These are phyloP conservation scores for Atalantia buxifolia DNA, from an alignment of 345 rosid species.

Conservation along the genomic window DNA sequence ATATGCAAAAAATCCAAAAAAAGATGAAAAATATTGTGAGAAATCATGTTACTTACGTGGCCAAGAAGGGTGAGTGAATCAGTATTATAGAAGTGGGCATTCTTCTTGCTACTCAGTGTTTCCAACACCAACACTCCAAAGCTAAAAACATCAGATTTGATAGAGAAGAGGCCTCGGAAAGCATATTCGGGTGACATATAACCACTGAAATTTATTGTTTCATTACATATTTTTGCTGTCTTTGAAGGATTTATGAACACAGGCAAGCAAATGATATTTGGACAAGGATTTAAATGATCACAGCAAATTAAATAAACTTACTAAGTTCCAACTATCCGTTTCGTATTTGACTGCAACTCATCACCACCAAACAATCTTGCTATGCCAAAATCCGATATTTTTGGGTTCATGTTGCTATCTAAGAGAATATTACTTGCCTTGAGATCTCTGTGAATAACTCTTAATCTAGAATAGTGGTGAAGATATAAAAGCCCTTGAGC, in stretches of 20 bases:
- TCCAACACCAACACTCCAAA: conserved; percentile 5
- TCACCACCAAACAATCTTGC: conserved; percentile 5
- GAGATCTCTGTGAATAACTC: conserved; percentile 14
- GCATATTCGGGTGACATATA: conserved; percentile 16
- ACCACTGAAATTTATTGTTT: background rate
- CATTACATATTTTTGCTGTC: no score
- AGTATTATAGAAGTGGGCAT: conserved; percentile 8
- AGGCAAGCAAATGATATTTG: background rate
- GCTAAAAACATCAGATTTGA: background rate
- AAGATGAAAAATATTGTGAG: no score
- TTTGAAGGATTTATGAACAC: no score
- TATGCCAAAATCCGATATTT: conserved; percentile 12
- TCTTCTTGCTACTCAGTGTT: conserved; percentile 6
- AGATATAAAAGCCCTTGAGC: conserved; percentile 5
- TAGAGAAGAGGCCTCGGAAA: background rate
- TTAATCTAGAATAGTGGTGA: conserved; percentile 8
- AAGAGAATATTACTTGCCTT: conserved; percentile 8
- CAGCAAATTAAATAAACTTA: background rate
- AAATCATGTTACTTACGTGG: conserved; percentile 1
- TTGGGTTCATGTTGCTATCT: conserved; percentile 10
- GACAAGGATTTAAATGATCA: background rate
- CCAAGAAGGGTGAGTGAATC: conserved; percentile 12
- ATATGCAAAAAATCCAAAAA: no score
- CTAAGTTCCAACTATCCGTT: conserved; percentile 10
- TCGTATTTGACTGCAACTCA: background rate